Conservation (phyloP, 768 basidiomycete genomes). For the Lactarius hatsudake region DNA sequence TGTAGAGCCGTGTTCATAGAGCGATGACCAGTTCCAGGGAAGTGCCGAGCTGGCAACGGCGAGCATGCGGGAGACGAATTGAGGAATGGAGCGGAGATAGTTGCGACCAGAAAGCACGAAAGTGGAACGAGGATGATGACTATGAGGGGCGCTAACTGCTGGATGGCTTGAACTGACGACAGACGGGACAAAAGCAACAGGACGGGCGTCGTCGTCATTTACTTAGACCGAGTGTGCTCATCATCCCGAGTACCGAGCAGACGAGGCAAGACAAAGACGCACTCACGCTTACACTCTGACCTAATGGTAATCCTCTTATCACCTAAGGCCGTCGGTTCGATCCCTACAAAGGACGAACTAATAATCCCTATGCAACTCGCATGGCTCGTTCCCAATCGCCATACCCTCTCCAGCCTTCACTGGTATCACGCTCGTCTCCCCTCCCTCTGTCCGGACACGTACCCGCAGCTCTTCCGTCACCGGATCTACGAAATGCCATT, state of each 20-base stretch:
- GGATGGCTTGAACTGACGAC: constrained; percentile 35
- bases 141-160: constrained; percentile 57
- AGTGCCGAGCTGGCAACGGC: constrained; percentile 53
- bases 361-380: constrained; percentile 34
- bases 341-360: background rate
- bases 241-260: background rate
- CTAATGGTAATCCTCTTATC: background rate
- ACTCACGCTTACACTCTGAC: background rate
- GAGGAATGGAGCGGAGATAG: constrained; percentile 30
- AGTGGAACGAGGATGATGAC: constrained; percentile 48
- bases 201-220: constrained; percentile 20
- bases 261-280: background rate
- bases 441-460: constrained; percentile 36
- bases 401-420: constrained; percentile 35
- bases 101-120: constrained; percentile 35
- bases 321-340: background rate
- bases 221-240: background rate
- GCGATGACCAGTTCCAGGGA: constrained; percentile 58
- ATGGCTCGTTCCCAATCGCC: constrained; percentile 36
- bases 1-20: constrained; percentile 20
- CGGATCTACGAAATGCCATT: constrained; percentile 59
- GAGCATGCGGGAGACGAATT: constrained; percentile 49
- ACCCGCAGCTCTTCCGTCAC: constrained; percentile 56
- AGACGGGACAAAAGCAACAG: constrained; percentile 21
- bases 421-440: constrained; percentile 23